phyloP scores from a whole-genome alignment of 2,329 filamentous ascomycete genomes.

The Xylaria hypoxylon region DNA sequence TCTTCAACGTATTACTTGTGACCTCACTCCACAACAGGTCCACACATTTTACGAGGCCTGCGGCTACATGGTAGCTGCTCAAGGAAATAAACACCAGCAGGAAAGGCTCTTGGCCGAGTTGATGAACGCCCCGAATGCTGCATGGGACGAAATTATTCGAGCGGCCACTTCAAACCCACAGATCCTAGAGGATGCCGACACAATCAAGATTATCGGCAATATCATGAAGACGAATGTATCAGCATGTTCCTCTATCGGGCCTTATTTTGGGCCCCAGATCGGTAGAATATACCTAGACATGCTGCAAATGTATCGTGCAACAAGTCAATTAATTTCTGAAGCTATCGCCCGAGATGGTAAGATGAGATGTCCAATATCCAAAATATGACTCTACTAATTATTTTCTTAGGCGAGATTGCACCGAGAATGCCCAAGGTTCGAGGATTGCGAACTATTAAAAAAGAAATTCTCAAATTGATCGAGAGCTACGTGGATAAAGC shows the following conservation, averaged over 20 bases:
- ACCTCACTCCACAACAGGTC: slow-evolving; percentile 94
- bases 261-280: slow-evolving; percentile 98
- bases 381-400: slow-evolving; percentile 51
- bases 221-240: slow-evolving; percentile 99
- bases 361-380: slow-evolving; percentile 34
- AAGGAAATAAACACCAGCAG: slow-evolving; percentile 94
- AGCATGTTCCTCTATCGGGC: slow-evolving; percentile 95
- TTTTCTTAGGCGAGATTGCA: slow-evolving; percentile 78
- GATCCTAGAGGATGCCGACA: slow-evolving; percentile 90
- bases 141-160: slow-evolving; percentile 95
- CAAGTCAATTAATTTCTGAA: slow-evolving; percentile 95
- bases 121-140: slow-evolving; percentile 92
- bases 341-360: slow-evolving; percentile 86
- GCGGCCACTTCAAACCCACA: slow-evolving; percentile 86
- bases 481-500: slow-evolving; percentile 99
- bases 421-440: slow-evolving; percentile 98
- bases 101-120: slow-evolving; percentile 90
- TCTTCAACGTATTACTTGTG: slow-evolving; percentile 94
- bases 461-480: slow-evolving; percentile 98
- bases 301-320: slow-evolving; percentile 98
- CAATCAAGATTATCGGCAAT: slow-evolving; percentile 98
- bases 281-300: slow-evolving; percentile 98
- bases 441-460: slow-evolving; percentile 96
- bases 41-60: slow-evolving; percentile 99
- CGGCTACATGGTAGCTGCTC: slow-evolving; percentile 98